These are phyloP conservation scores for Phytopythium cucurbitacearum DNA, from an alignment of 352 stramenopile genomes.

Conservation along the genomic window DNA sequence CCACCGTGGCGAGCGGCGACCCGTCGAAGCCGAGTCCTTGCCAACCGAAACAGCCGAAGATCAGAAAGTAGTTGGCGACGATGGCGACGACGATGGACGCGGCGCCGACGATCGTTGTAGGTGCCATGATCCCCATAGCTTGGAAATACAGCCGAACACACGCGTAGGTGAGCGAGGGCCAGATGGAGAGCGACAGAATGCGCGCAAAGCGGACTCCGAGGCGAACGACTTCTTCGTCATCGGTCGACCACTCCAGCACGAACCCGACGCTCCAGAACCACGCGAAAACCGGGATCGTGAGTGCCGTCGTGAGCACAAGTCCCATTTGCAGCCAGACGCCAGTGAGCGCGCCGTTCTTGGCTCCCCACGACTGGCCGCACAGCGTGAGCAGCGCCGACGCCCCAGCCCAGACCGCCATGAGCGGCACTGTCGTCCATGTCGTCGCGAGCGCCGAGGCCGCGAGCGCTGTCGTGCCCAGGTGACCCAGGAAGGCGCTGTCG, in stretches of 20 bases:
- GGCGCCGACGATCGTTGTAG: constrained; percentile 38
- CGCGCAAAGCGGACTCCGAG: constrained; percentile 44
- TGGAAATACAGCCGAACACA: constrained; percentile 58
- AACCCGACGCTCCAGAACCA: constrained; percentile 28
- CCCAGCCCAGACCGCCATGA: constrained; percentile 54
- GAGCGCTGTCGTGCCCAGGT: constrained; percentile 55
- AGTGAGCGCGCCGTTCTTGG: constrained; percentile 45
- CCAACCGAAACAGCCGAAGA: constrained; percentile 33
- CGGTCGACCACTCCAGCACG: constrained; percentile 30
- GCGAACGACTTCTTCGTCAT: constrained; percentile 31
- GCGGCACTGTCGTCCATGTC: constrained; percentile 62
- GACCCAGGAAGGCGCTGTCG: constrained; percentile 65
- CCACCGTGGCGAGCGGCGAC: constrained; percentile 40
- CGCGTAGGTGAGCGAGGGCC: constrained; percentile 39
- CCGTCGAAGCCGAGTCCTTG: constrained; percentile 46
- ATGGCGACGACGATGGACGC: constrained; percentile 39
- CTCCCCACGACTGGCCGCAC: constrained; percentile 59
- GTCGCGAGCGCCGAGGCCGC: constrained; percentile 60
- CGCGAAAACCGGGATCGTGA: constrained; percentile 28
- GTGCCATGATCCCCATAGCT: constrained; percentile 49
- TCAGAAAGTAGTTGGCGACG: constrained; percentile 33
- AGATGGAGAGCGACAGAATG: constrained; percentile 51
- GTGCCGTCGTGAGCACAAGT: constrained; percentile 19
- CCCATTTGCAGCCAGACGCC: constrained; percentile 70
- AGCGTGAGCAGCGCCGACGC: constrained; percentile 69